Conservation (phyloP, 2,329 filamentous ascomycete genomes). For the Torrubiellomyces zombiae region DNA sequence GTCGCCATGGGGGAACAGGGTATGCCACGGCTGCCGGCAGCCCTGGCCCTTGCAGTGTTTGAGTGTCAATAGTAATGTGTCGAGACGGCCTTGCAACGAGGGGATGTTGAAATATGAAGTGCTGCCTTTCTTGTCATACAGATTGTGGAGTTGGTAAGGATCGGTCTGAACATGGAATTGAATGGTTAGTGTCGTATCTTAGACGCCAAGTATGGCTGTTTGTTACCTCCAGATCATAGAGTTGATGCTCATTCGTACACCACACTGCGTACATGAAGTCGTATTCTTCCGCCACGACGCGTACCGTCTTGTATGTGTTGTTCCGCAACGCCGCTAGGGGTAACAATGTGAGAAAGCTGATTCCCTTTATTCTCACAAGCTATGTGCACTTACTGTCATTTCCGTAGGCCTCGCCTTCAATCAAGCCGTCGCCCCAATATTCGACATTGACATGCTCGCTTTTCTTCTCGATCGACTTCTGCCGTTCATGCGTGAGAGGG, state of each 20-base stretch:
- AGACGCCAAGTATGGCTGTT: no score
- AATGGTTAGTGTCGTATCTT: no score
- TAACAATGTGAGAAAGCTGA: no score
- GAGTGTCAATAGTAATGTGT: slow-evolving; percentile 40
- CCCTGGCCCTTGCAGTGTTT: slow-evolving; percentile 40
- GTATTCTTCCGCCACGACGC: slow-evolving; percentile 37
- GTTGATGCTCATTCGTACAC: slow-evolving; percentile 51
- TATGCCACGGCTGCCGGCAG: slow-evolving; percentile 39
- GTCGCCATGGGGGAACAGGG: slow-evolving; percentile 34
- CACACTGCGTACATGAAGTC: slow-evolving; percentile 43
- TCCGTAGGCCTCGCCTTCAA: slow-evolving; percentile 17
- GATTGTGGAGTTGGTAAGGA: slow-evolving; percentile 33
- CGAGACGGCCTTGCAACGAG: slow-evolving; percentile 32
- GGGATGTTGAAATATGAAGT: slow-evolving; percentile 13
- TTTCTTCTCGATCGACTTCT: slow-evolving; percentile 9
- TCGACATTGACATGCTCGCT: slow-evolving; percentile 42
- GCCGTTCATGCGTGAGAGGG: slow-evolving; percentile 16
- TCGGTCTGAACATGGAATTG: slow-evolving; percentile 23
- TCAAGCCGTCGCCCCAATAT: slow-evolving; percentile 31
- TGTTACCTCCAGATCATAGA: slow-evolving; percentile 42
- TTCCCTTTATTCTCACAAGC: no score
- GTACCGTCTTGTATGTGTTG: slow-evolving; percentile 45
- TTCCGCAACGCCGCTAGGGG: no score
- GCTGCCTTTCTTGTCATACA: slow-evolving; percentile 10
- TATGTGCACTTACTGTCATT: no score